Evolutionary conservation across 306 rosid genomes (phyloP).

Genomic region (Hippophae tibetana): DNA sequence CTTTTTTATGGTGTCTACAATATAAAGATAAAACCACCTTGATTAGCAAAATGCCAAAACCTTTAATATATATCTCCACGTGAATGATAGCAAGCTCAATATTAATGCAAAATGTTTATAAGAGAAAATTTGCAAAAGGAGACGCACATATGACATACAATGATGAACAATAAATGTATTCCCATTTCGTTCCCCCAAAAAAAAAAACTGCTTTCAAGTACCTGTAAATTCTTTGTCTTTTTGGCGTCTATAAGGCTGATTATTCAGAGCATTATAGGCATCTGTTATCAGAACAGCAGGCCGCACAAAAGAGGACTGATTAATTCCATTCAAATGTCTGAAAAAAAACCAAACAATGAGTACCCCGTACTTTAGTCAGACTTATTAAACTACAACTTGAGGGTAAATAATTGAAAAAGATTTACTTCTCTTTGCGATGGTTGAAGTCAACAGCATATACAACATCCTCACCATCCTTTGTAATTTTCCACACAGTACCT

Average conservation of each 20-base stretch:
- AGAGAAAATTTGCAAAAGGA: no score
- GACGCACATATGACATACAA: no score
- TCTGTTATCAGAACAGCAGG: slow-evolving; percentile 96
- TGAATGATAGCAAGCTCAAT: no score
- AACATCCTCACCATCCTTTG: slow-evolving; percentile 95
- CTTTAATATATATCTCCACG: not conserved
- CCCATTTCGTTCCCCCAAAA: no score
- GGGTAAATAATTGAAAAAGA: not conserved
- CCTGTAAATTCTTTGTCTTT: slow-evolving; percentile 95
- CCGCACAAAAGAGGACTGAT: slow-evolving; percentile 70
- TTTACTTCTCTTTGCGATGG: slow-evolving; percentile 85
- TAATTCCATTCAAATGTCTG: slow-evolving; percentile 96
- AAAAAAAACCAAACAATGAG: slow-evolving; percentile 34
- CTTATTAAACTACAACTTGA: slow-evolving; percentile 2
- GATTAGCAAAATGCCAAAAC: not conserved
- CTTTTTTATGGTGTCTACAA: slow-evolving; percentile 66
- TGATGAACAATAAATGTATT: no score
- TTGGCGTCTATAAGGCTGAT: slow-evolving; percentile 90
- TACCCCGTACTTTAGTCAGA: slow-evolving; percentile 6
- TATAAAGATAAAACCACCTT: slow-evolving; percentile 18
- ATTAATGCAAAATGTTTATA: no score
- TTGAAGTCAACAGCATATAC: slow-evolving; percentile 95
- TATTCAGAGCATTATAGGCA: slow-evolving; percentile 95
- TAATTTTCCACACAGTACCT: slow-evolving; percentile 88
- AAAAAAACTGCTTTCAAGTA: slow-evolving; percentile 8